Base-by-base conservation (phyloP, 805 yeast species). In the Kuraishia borneana region DNA sequence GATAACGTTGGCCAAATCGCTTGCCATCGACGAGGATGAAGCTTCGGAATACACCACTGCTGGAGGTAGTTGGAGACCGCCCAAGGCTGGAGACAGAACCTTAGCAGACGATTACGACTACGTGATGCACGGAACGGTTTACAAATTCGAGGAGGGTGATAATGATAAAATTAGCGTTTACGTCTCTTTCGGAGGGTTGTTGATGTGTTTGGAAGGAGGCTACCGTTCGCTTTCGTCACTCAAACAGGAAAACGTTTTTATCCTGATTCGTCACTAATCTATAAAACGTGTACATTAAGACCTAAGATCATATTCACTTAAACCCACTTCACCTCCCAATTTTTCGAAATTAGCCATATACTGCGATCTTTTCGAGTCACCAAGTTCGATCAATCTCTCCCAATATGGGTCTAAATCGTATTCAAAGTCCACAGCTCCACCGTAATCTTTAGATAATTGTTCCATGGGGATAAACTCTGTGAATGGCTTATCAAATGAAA, bases 111-210 rank as follows among this genome's bases (percentile, higher is more conserved):
- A 92, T 53, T 89, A 87, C 63, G 97, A 89, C 57, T 92, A 92
- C 50, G 97, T 92, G 44, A 89, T 92, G 97, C 77, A 88, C 55
- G 98, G 98, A 36, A 87, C 95, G 5, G 94, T 92, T 31, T 92
- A 92, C 67, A 88, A 89, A 57, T 92, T 92, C 53, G 96, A 89
- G 56, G 98, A 92, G 61, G 73, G 73, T 43, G 73, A 68, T 41
- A 63, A 60, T 38, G 83, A 77, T 50, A 65, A 64, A 43, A 81
- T 85, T 59, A 78, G 94, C 16, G 95, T 89, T 18, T 92, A 85
- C 54, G 83, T 85, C 38, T 89, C 97, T 3, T 92, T 88, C 56
- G 98, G 98, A 37, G 98, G 98, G 4, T 70, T 92, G 47, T 68
- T 92, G 47, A 71, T 89, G 76, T 81, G 96, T 51, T 66, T 92